Evolutionary conservation across 768 basidiomycete genomes (phyloP), one percentile per base, ranked within the genome.

Genomic region (Tricholoma sp.): DNA sequence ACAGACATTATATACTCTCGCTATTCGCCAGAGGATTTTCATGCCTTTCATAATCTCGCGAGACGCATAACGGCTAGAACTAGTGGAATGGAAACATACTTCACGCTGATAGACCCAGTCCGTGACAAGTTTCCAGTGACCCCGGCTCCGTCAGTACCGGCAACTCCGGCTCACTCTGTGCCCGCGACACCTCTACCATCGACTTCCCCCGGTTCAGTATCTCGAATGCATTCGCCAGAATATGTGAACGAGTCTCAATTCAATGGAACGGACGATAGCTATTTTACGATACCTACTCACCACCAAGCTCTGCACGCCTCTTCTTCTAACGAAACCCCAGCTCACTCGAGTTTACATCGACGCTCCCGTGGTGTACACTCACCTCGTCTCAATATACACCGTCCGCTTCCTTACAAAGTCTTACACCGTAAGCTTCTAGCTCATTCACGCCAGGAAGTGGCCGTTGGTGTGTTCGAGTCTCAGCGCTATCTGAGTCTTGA

Each of bases 381-480:
- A 45, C 53, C 56, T 1, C 69, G 65, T 32, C 32, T 57, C 1
- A 63, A 64, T 36, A 65, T 66, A 31, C 66, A 66, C 33, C 69
- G 70, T 51, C 73, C 75, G 31, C 65, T 69, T n/a, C 70, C 70
- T 52, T 72, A 74, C 39, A 67, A 69, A 45, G 37, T 71, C 6
- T 65, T 76, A 5, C 75, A 78, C 33, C 65, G 69, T 10, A 74
- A 78, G 7, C 63, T 79, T 17, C 64, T 75, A 8, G 66, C 78
- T 0, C 58, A 74, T 13, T 64, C 67, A 32, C 71, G 62, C 31
- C 61, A 59, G 18, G 84, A 89, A 62, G 71, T 76, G 29, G 79
- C 79, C 0, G 89, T 90, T 0, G 89, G 86, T 1, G 82, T 88
- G 12, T 90, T 90, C 57, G 88, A 90, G 70, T 81, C 80, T 2